A percentile compares a stretch with the other conserved stretches of the same genome.
phyloP scores from a whole-genome alignment of 345 rosid species.

The Noccaea bulbosa region DNA sequence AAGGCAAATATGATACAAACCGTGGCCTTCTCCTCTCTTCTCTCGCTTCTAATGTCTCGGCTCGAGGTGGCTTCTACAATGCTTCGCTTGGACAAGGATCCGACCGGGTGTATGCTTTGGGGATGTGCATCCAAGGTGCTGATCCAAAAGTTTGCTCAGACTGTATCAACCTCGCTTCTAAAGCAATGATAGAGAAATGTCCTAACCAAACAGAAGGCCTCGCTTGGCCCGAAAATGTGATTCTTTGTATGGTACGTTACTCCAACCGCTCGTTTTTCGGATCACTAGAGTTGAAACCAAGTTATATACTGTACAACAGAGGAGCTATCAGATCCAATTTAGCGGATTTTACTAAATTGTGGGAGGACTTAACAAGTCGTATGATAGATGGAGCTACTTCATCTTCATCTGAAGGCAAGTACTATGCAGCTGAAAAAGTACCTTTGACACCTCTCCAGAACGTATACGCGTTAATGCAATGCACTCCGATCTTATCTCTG shows the following conservation, averaged over 20 bases:
- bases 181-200: constrained; percentile 25
- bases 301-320: not conserved
- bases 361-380: constrained; percentile 26
- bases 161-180: constrained; percentile 32
- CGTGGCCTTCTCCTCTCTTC: constrained; percentile 36
- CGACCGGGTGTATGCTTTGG: constrained; percentile 3
- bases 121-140: constrained; percentile 30
- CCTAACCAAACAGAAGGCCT: constrained; percentile 44
- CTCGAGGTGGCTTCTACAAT: constrained; percentile 24
- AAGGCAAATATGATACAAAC: constrained; percentile 33
- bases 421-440: constrained; percentile 9
- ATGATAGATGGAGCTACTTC: constrained; percentile 30
- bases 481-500: constrained; percentile 22
- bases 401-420: not conserved
- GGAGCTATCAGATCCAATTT: constrained; percentile 4
- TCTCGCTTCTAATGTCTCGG: constrained; percentile 34
- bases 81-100: constrained; percentile 25
- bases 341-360: constrained; percentile 3
- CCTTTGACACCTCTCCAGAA: not conserved
- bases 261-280: constrained; percentile 41
- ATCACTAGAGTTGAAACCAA: not conserved
- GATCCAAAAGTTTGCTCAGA: constrained; percentile 26
- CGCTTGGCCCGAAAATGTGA: constrained; percentile 21
- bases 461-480: constrained; percentile 16
- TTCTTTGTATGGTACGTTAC: constrained; percentile 48